Evolutionary conservation across 1,284 basidiomycete genomes (phyloP).

Genomic region (Anthracocystis panici-leucophaei): DNA sequence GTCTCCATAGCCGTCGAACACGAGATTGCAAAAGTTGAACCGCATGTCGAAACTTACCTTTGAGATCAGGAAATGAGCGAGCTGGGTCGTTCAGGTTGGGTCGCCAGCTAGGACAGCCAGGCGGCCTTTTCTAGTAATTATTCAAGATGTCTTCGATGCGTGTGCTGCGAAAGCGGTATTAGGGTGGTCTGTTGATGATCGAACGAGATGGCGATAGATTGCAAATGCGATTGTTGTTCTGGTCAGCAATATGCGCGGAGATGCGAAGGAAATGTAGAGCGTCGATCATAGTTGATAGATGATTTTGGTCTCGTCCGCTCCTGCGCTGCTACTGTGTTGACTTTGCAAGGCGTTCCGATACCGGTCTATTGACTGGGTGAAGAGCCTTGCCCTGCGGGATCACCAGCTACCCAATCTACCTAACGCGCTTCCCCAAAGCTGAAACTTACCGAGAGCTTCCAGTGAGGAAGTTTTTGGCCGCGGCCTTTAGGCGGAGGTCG

Average conservation of each 20-base stretch:
- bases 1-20: not conserved
- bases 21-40: no score
- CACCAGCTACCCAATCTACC: not conserved
- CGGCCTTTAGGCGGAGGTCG: conserved; percentile 54
- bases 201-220: not conserved
- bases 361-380: not conserved
- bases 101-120: conserved; percentile 56
- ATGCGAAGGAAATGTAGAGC: not conserved
- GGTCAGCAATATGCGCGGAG: conserved; percentile 7
- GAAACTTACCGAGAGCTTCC: conserved; percentile 45
- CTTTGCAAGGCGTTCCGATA: not conserved
- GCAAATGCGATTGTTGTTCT: not conserved
- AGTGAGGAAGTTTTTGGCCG: conserved; percentile 57
- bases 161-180: conserved; percentile 34
- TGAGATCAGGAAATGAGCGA: conserved; percentile 11
- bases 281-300: not conserved
- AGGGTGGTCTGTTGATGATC: conserved; percentile 34
- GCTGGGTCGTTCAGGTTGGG: conserved; percentile 42
- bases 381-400: not conserved
- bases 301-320: not conserved
- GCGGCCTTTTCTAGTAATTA: conserved; percentile 42
- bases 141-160: conserved; percentile 49
- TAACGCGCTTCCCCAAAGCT: not conserved
- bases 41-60: conserved; percentile 21
- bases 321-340: not conserved